phyloP scores from a whole-genome alignment of 441 rosid species.

The Euphorbia corollata region DNA sequence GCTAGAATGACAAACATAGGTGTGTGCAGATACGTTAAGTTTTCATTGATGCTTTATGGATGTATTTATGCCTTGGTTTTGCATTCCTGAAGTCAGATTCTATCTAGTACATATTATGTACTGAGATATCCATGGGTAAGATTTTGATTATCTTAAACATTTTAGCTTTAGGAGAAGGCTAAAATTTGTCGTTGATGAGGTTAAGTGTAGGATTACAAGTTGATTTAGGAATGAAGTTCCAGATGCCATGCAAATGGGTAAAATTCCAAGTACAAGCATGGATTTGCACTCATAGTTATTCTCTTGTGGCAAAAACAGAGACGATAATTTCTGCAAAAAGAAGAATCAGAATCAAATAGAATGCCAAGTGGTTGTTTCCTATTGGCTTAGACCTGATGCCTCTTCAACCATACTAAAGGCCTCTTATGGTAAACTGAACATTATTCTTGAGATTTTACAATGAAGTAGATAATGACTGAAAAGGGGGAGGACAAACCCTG shows the following conservation, averaged over 20 bases:
- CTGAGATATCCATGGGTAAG: too few relatives aligned
- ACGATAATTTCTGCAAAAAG: not conserved
- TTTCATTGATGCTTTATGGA: not conserved
- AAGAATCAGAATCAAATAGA: slow-evolving; percentile 6
- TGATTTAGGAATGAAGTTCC: not conserved
- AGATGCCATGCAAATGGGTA: slow-evolving; percentile 5
- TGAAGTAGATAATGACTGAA: slow-evolving; percentile 7
- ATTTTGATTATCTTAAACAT: too few relatives aligned
- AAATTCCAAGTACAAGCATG: slow-evolving; percentile 7
- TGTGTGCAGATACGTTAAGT: too few relatives aligned
- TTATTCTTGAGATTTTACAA: slow-evolving; percentile 17
- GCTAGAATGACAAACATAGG: too few relatives aligned
- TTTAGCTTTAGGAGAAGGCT: too few relatives aligned
- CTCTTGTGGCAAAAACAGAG: not conserved
- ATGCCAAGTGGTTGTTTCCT: not conserved
- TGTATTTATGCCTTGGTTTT: not conserved
- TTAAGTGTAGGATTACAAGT: too few relatives aligned
- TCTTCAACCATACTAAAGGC: not conserved
- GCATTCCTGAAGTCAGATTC: too few relatives aligned
- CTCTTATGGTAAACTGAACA: not conserved
- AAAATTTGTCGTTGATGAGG: too few relatives aligned
- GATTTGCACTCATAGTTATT: not conserved
- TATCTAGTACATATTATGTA: too few relatives aligned
- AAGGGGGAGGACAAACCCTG: slow-evolving; percentile 9
- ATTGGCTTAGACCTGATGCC: not conserved